A percentile compares a stretch with the other conserved stretches of the same genome.
These are phyloP conservation scores for Monilinia fructicola DNA, from an alignment of 2,329 filamentous ascomycete genomes.

Conservation along the genomic window DNA sequence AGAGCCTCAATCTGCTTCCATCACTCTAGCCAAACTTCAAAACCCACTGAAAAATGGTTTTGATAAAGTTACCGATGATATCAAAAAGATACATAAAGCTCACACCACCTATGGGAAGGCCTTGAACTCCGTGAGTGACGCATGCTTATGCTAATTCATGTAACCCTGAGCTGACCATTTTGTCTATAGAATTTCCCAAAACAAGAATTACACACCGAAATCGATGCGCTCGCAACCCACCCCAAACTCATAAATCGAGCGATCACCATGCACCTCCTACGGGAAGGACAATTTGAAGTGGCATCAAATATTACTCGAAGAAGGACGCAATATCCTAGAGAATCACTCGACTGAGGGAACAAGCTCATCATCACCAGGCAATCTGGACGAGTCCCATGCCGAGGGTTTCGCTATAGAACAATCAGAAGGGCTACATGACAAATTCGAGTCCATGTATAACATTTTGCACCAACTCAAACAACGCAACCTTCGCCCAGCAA, in stretches of 20 bases:
- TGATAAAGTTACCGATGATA: conserved; percentile 73
- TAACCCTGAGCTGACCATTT: conserved; percentile 21
- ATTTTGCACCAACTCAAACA: conserved; percentile 78
- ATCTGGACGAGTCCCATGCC: conserved; percentile 31
- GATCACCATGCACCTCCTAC: conserved; percentile 92
- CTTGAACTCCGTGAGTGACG: conserved; percentile 67
- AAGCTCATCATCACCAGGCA: conserved; percentile 29
- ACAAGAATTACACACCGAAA: conserved; percentile 71
- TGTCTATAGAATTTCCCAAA: conserved; percentile 38
- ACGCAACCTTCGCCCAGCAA: conserved; percentile 77
- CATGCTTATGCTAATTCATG: neutral
- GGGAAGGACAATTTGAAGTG: conserved; percentile 89
- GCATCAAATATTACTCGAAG: conserved; percentile 78
- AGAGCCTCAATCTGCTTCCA: conserved; percentile 69
- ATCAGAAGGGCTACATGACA: conserved; percentile 68
- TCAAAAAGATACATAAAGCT: conserved; percentile 80
- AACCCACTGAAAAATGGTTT: conserved; percentile 80
- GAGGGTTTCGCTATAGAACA: conserved; percentile 57
- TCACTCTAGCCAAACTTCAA: conserved; percentile 80
- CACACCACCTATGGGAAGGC: conserved; percentile 83
- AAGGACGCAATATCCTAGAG: conserved; percentile 55
- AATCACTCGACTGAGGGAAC: conserved; percentile 38
- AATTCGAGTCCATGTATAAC: conserved; percentile 87
- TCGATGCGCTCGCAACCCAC: conserved; percentile 76
- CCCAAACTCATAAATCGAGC: conserved; percentile 82